Evolutionary conservation across 2,329 filamentous ascomycete genomes (phyloP), one percentile per base, ranked within the genome.

Genomic region (Ceratocystis cacaofunesta): DNA sequence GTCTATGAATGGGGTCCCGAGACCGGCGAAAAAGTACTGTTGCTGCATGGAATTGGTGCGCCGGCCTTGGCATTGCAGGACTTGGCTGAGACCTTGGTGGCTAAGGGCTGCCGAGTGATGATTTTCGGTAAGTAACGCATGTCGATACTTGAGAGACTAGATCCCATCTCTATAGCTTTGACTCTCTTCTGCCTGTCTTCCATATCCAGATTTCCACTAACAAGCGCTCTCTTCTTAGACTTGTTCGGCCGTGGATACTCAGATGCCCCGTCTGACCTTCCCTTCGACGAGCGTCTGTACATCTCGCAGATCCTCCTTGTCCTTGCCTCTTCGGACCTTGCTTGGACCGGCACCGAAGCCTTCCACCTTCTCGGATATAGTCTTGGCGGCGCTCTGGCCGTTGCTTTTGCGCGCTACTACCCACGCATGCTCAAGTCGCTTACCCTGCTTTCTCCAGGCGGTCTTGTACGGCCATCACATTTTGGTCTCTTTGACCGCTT

Each of bases 1-100:
- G 85, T 89, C 2, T 92, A 90, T 72, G 90, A 95, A 77, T 94
- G 86, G 81, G 90, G 90, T 0, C 87, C 88, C 0, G 80, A 84
- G 67, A 76, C 80, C 44, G 89, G 89, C 1, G 80, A 84, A 32
- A 90, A 86, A 71, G 84, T 92, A 0, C 76, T 95, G 15, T 76
- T 95, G 30, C 75, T 95, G 17, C 90, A 92, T 73, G 90, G 90
- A 4, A 92, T 94, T 70, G 88, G 85, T 62, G 94, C 89, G 5
- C 90, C 90, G 0, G 85, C 85, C 68, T 77, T 92, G 61, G 81
- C 88, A 0, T 75, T 92, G 19, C 85, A 84, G 1, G 79, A 82
- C 52, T 73, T 94, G 44, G 87, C 87, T 15, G 78, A 84, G 71
- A 81, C 79, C 63, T 78, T 95, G 63, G 88, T 82, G 0, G 75